These are phyloP conservation scores for Podosphaera xanthii DNA, from an alignment of 2,329 filamentous ascomycete genomes.

Conservation along the genomic window DNA sequence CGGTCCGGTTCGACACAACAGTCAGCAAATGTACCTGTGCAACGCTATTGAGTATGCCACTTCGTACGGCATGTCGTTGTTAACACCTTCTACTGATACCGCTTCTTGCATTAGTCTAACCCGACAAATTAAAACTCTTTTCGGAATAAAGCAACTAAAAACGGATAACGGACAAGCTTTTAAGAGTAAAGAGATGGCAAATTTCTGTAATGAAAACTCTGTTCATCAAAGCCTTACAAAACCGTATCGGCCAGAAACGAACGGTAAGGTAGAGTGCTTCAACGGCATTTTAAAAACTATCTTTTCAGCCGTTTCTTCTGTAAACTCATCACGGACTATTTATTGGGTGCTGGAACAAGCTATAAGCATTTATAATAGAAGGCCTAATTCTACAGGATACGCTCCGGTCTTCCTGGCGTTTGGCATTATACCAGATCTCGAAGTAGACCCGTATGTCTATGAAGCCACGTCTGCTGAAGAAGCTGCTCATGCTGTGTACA, in stretches of 20 bases:
- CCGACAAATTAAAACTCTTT: background rate
- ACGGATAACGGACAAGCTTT: background rate
- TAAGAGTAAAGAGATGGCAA: background rate
- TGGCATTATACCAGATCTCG: background rate
- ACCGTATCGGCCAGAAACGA: background rate
- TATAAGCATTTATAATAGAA: background rate
- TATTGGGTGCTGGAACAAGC: background rate
- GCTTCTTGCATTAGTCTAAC: background rate
- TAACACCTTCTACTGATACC: background rate
- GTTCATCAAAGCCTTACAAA: background rate
- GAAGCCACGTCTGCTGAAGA: background rate
- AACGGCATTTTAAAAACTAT: background rate
- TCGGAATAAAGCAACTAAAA: background rate
- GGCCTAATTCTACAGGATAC: background rate
- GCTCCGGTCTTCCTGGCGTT: background rate
- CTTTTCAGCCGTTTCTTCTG: background rate
- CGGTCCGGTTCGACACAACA: background rate
- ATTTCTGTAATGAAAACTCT: background rate
- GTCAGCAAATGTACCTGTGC: background rate
- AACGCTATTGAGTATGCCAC: background rate
- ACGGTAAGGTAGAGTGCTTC: background rate
- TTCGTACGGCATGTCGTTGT: background rate
- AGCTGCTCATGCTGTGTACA: background rate
- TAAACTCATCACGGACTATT: background rate
- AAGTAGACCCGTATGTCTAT: background rate